Evolutionary conservation across 495 filamentous ascomycete genomes (phyloP).

Genomic region (Podospora didyma): DNA sequence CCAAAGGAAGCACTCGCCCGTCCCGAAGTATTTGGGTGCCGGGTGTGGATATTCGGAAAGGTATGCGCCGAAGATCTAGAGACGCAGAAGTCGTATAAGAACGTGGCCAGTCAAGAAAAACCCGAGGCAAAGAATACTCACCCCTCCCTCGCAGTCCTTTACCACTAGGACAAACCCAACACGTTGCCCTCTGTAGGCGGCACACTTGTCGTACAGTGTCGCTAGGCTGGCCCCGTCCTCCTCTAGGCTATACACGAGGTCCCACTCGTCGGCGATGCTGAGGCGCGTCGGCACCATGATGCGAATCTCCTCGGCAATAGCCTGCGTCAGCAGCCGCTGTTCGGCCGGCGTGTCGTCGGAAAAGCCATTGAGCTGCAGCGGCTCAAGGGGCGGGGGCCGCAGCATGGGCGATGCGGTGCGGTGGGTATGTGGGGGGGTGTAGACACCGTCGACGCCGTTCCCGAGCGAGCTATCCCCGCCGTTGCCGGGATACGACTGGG

Average conservation of each 20-base stretch:
- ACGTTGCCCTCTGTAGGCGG: constrained; percentile 55
- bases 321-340: constrained; percentile 56
- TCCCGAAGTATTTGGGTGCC: constrained; percentile 83
- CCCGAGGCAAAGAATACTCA: constrained; percentile 42
- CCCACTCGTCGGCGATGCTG: constrained; percentile 84
- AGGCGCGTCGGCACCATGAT: constrained; percentile 80
- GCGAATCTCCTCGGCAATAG: constrained; percentile 90
- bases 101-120: background rate
- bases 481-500: constrained; percentile 19
- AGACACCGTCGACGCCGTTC: constrained; percentile 39
- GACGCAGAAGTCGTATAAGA: background rate
- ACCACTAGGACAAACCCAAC: constrained; percentile 87
- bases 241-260: constrained; percentile 83
- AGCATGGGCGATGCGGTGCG: constrained; percentile 33
- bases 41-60: constrained; percentile 82
- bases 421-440: constrained; percentile 29
- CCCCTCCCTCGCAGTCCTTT: constrained; percentile 66
- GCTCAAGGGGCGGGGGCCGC: constrained; percentile 41
- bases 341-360: constrained; percentile 30
- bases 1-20: constrained; percentile 98
- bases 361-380: constrained; percentile 39
- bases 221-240: constrained; percentile 82
- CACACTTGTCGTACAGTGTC: constrained; percentile 80
- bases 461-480: background rate
- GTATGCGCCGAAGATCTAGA: constrained; percentile 86